Base-by-base conservation (phyloP, 768 basidiomycete species). In the Podaxis carcinomalis region DNA sequence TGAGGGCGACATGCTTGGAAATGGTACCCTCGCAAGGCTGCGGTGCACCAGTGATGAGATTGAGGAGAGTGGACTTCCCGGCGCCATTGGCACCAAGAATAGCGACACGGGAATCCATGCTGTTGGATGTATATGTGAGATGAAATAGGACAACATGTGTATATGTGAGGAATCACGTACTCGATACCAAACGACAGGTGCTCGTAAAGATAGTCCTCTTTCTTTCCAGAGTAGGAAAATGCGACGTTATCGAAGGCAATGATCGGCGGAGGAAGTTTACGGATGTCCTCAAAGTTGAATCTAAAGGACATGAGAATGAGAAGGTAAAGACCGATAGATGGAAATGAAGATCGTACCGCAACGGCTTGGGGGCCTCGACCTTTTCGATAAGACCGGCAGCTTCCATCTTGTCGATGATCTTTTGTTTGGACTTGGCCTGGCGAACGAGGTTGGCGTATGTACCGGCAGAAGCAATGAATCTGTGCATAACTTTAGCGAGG, bases 321-420 rank as follows among this genome's bases (percentile, higher is more conserved):
- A 42, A 63, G 44, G 42, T 19, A n/a, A 16, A 32, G 40, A 23
- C 39, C 21, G 21, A 32, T 36, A 28, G 23, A 39, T 51, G 25
- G 21, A 56, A 40, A 25, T 21, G 49, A 39, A 58, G 62, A 40
- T 64, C 69, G 32, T 63, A 77, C 70, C 86, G 80, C 36, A 99
- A 80, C 14, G 85, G 84, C 67, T 84, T 86, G 37, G 83, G 80
- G 3, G 73, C 72, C 70, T 95, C 93, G 61, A 97, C 78, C 77
- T 93, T 94, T 75, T 99, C 93, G 70, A 99, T 83, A 46, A 99
- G 82, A 64, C 96, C 96, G 13, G 95, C 96, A 27, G 96, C 96
- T 81, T 99, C 97, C 96, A 99, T 99, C 85, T 99, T 99, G 82
- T 99, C 96, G 76, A 99, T 96, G 65, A 99, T 98, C 84, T 99